These are phyloP conservation scores for Abrus precatorius DNA, from an alignment of 306 rosid species.

Conservation along the genomic window DNA sequence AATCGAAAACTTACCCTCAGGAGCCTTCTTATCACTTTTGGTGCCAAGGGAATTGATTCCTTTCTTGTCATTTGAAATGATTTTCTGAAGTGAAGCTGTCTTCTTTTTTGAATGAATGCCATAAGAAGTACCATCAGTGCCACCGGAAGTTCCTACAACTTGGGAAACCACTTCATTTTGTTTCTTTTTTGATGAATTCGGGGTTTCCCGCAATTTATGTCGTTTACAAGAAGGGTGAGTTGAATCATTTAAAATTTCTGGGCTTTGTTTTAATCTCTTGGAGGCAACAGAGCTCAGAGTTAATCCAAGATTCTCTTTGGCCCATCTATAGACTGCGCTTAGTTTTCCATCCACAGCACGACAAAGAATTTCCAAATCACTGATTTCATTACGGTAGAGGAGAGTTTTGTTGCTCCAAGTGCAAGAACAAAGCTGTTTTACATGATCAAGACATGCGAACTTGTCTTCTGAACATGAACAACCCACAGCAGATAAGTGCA, in stretches of 20 bases:
- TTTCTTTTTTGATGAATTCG: constrained; percentile 40
- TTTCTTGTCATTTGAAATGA: constrained; percentile 19
- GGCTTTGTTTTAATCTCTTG: constrained; percentile 48
- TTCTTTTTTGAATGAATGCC: constrained; percentile 29
- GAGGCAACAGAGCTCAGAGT: constrained; percentile 48
- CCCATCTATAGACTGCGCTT: constrained; percentile 74
- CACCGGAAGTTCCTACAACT: constrained; percentile 1
- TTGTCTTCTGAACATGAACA: constrained; percentile 74
- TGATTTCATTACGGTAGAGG: constrained; percentile 69
- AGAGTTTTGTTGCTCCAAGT: constrained; percentile 67
- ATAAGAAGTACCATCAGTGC: not conserved
- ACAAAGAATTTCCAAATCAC: constrained; percentile 68
- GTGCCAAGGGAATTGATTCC: constrained; percentile 35
- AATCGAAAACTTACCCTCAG: constrained; percentile 20
- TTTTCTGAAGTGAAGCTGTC: constrained; percentile 11
- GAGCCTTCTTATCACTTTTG: constrained; percentile 33
- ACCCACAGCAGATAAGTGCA: constrained; percentile 77
- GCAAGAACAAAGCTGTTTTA: constrained; percentile 84
- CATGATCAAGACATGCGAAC: constrained; percentile 83
- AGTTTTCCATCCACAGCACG: constrained; percentile 86
- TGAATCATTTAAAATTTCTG: constrained; percentile 29
- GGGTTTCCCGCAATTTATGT: constrained; percentile 16
- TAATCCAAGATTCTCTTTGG: constrained; percentile 75
- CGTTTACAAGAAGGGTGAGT: constrained; percentile 26
- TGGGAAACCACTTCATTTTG: constrained; percentile 37